Conservation (phyloP, 1,139 yeast species). For the Pichia sp. region DNA sequence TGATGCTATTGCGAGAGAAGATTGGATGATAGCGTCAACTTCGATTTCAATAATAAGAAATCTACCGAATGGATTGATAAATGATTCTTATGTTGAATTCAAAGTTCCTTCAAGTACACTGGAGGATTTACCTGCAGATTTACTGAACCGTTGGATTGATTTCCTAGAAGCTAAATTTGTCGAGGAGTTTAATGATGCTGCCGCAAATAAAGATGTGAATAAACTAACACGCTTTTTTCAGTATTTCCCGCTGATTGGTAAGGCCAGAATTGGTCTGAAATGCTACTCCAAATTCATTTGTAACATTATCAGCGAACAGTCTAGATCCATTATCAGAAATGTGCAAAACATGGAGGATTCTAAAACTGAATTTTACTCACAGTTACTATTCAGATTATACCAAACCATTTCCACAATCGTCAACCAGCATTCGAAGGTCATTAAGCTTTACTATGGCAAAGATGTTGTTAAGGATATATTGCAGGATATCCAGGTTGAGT, state of each 20-base stretch:
- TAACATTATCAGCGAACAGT: slow-evolving; percentile 72
- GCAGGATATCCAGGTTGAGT: slow-evolving; percentile 70
- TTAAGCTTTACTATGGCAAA: slow-evolving; percentile 61
- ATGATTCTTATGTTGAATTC: slow-evolving; percentile 67
- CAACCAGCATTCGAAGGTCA: slow-evolving; percentile 77
- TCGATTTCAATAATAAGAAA: slow-evolving; percentile 47
- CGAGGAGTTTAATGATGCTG: slow-evolving; percentile 61
- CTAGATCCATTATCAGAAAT: slow-evolving; percentile 50
- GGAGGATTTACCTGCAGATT: slow-evolving; percentile 68
- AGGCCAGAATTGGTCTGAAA: slow-evolving; percentile 62
- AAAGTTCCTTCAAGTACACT: slow-evolving; percentile 88
- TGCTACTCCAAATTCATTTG: slow-evolving; percentile 84
- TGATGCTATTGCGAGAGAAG: slow-evolving; percentile 55
- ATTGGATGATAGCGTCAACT: slow-evolving; percentile 68
- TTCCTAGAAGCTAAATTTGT: slow-evolving; percentile 52
- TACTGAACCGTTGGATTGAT: slow-evolving; percentile 50
- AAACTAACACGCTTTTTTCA: slow-evolving; percentile 73
- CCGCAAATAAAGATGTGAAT: slow-evolving; percentile 55
- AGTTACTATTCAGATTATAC: slow-evolving; percentile 65
- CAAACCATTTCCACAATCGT: slow-evolving; percentile 82
- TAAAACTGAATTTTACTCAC: slow-evolving; percentile 45
- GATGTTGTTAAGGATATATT: slow-evolving; percentile 61
- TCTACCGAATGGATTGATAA: slow-evolving; percentile 44
- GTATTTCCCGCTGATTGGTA: slow-evolving; percentile 78
- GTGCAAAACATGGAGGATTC: slow-evolving; percentile 23